Conservation (phyloP, 2,329 filamentous ascomycete genomes). For the Penicillium sp. region DNA sequence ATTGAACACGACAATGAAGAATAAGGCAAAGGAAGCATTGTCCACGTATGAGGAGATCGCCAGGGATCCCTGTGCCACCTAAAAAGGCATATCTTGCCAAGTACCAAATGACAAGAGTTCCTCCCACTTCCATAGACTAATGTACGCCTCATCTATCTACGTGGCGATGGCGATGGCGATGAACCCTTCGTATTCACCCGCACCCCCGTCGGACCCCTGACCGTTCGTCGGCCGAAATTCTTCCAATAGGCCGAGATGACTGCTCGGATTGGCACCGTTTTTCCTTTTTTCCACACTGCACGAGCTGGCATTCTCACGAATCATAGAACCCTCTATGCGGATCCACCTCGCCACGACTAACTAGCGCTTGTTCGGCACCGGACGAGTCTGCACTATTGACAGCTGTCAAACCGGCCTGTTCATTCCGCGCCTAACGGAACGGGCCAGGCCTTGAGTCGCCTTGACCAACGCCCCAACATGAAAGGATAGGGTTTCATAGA, state of each 20-base stretch:
- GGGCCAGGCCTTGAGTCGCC: neutral
- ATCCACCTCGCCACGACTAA: neutral
- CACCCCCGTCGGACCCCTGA: neutral
- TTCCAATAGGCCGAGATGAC: neutral
- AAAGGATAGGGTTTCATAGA: neutral
- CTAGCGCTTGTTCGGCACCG: neutral
- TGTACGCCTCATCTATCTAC: conserved; percentile 1
- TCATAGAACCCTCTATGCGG: conserved; percentile 1
- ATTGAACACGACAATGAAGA: no score
- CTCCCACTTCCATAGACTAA: conserved; percentile 8
- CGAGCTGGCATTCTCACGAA: neutral
- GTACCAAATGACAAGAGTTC: conserved; percentile 13
- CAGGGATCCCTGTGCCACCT: neutral
- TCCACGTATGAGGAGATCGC: neutral
- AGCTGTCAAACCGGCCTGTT: conserved; percentile 6
- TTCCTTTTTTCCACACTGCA: neutral
- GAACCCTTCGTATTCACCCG: conserved; percentile 4
- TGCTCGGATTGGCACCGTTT: neutral
- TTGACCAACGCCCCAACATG: neutral
- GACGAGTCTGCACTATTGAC: conserved; percentile 4
- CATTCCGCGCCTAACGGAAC: conserved; percentile 7
- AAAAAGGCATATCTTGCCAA: neutral
- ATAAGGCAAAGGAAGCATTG: conserved; percentile 2
- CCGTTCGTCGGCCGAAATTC: neutral
- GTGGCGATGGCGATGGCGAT: conserved; percentile 11